Evolutionary conservation across 2,329 filamentous ascomycete genomes (phyloP).

Genomic region (Xylariaceae sp.): DNA sequence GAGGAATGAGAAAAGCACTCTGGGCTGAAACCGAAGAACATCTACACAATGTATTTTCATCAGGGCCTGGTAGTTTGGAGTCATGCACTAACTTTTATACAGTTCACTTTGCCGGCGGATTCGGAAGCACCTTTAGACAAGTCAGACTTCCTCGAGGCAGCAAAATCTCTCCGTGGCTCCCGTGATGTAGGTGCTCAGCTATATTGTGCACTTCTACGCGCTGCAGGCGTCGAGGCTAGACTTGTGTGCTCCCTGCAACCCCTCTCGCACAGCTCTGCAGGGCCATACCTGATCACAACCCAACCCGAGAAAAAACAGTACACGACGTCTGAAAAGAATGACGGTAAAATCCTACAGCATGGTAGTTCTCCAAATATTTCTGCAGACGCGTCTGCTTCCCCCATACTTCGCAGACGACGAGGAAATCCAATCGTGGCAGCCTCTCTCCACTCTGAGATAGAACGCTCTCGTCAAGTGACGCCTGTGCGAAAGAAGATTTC

Average conservation of each 20-base stretch:
- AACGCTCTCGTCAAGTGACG: conserved; percentile 30
- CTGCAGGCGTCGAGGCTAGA: conserved; percentile 73
- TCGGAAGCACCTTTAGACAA: conserved; percentile 64
- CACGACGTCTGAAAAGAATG: conserved; percentile 33
- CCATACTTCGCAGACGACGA: conserved; percentile 43
- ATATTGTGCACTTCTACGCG: conserved; percentile 80
- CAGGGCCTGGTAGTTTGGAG: conserved; percentile 13
- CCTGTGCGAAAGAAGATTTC: conserved; percentile 43
- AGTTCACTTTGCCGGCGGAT: conserved; percentile 56
- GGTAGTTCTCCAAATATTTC: conserved; percentile 31
- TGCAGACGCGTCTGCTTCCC: conserved; percentile 27
- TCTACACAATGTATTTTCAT: conserved; percentile 47
- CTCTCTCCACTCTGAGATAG: conserved; percentile 45
- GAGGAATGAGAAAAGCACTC: conserved; percentile 62
- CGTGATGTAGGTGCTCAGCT: conserved; percentile 85
- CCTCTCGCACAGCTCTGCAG: conserved; percentile 59
- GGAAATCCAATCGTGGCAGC: conserved; percentile 52
- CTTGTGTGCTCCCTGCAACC: conserved; percentile 88
- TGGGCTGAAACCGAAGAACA: conserved; percentile 69
- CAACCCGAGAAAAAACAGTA: conserved; percentile 29
- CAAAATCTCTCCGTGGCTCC: conserved; percentile 67
- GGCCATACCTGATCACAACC: conserved; percentile 44
- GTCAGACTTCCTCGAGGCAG: conserved; percentile 67
- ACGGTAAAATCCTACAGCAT: conserved; percentile 39
- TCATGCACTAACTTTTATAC: conserved; percentile 6